Percentiles rank a stretch among this genome's conserved stretches.
Evolutionary conservation across 2,329 filamentous ascomycete species (phyloP).

Genomic region (Fonsecaea nubica): DNA sequence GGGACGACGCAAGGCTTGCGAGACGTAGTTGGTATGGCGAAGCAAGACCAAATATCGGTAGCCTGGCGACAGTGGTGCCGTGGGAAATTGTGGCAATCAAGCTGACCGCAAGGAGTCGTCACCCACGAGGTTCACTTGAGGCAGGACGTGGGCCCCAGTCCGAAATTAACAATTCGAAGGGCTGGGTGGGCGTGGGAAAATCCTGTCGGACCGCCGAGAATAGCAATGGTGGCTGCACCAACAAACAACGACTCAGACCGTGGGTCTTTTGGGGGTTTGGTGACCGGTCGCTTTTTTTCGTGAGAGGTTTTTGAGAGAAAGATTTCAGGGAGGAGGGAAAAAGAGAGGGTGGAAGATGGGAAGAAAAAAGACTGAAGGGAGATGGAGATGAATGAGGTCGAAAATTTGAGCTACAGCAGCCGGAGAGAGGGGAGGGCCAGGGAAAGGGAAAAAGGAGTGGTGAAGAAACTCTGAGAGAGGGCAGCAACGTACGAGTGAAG

Average conservation of each 20-base stretch:
- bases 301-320: conserved; percentile 15
- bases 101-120: conserved; percentile 39
- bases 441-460: conserved; percentile 14
- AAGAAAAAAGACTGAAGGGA: conserved; percentile 9
- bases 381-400: conserved; percentile 15
- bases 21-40: conserved; percentile 32
- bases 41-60: conserved; percentile 36
- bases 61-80: conserved; percentile 37
- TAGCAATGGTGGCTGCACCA: conserved; percentile 36
- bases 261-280: conserved; percentile 14
- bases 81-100: conserved; percentile 42
- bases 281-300: conserved; percentile 10
- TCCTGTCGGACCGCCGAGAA: conserved; percentile 34
- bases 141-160: conserved; percentile 36
- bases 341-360: conserved; percentile 11
- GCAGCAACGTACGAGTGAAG: conserved; percentile 11
- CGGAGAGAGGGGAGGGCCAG: conserved; percentile 4
- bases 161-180: conserved; percentile 38
- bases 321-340: conserved; percentile 15
- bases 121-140: conserved; percentile 28
- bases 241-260: conserved; percentile 21
- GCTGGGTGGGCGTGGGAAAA: conserved; percentile 24
- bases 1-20: conserved; percentile 28
- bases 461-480: conserved; percentile 13
- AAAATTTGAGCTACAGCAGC: conserved; percentile 13